Percentiles rank a stretch among this genome's conserved stretches.
Conservation (phyloP, 345 rosid species). For the Aurinia saxatilis region DNA sequence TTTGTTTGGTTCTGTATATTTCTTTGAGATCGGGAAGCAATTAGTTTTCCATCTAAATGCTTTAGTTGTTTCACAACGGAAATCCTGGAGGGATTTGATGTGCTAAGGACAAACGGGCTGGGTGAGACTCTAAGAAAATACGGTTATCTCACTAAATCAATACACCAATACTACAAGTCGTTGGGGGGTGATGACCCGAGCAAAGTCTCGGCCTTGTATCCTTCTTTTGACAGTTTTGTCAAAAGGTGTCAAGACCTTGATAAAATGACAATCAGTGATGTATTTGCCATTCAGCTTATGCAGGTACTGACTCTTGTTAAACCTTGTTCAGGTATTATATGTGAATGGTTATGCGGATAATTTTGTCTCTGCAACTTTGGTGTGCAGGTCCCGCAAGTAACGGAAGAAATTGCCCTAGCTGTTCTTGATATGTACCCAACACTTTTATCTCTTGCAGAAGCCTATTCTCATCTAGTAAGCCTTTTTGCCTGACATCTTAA, state of each 20-base stretch:
- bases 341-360: no score
- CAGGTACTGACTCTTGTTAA: slow-evolving; percentile 45
- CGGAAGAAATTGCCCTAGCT: no score
- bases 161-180: slow-evolving; percentile 50
- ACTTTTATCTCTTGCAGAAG: slow-evolving; percentile 62
- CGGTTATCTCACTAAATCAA: slow-evolving; percentile 60
- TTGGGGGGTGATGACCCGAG: slow-evolving; percentile 30
- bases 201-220: slow-evolving; percentile 34
- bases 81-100: slow-evolving; percentile 75
- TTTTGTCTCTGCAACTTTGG: no score
- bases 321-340: background rate
- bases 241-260: slow-evolving; percentile 70
- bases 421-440: slow-evolving; percentile 83
- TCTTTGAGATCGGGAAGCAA: background rate
- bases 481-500: background rate
- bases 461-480: slow-evolving; percentile 84
- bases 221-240: slow-evolving; percentile 53
- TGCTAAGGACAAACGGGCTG: slow-evolving; percentile 61
- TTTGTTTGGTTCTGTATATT: background rate
- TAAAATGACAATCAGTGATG: slow-evolving; percentile 79
- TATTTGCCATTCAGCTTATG: slow-evolving; percentile 89
- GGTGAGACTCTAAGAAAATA: slow-evolving; percentile 76
- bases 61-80: slow-evolving; percentile 76
- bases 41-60: background rate
- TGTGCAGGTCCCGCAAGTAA: no score